Evolutionary conservation across 306 rosid genomes (phyloP).

Genomic region (Cucurbita ficifolia): DNA sequence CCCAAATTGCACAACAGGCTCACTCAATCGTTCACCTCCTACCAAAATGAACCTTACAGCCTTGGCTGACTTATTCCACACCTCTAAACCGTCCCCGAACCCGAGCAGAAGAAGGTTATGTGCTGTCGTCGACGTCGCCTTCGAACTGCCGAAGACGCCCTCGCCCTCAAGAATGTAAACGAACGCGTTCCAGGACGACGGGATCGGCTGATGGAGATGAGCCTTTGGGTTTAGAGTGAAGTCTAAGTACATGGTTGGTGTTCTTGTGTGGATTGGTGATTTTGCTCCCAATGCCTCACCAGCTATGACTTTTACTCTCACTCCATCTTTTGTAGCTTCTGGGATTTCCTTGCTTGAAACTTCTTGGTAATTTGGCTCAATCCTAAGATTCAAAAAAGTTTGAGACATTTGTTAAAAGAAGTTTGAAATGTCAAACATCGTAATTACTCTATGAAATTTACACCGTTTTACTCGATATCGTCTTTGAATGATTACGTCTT

Average conservation of each 20-base stretch:
- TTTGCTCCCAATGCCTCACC: constrained; percentile 81
- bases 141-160: constrained; percentile 50
- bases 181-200: constrained; percentile 75
- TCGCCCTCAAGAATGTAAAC: constrained; percentile 84
- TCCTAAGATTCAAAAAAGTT: constrained; percentile 26
- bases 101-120: constrained; percentile 81
- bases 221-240: constrained; percentile 72
- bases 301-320: constrained; percentile 74
- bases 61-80: constrained; percentile 62
- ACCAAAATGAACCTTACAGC: constrained; percentile 58
- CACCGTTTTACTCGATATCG: neutral
- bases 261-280: constrained; percentile 75
- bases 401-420: neutral
- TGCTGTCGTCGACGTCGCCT: constrained; percentile 26
- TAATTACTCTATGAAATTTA: neutral
- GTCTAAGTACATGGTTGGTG: constrained; percentile 90
- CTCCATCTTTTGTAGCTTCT: constrained; percentile 59
- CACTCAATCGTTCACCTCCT: constrained; percentile 81
- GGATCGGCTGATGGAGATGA: constrained; percentile 55
- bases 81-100: constrained; percentile 65
- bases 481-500: neutral
- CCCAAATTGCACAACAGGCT: constrained; percentile 67
- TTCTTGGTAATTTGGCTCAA: constrained; percentile 91
- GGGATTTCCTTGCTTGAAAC: constrained; percentile 51
- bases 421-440: neutral